phyloP scores from a whole-genome alignment of 2,329 filamentous ascomycete genomes.

The Beauveria bassiana region DNA sequence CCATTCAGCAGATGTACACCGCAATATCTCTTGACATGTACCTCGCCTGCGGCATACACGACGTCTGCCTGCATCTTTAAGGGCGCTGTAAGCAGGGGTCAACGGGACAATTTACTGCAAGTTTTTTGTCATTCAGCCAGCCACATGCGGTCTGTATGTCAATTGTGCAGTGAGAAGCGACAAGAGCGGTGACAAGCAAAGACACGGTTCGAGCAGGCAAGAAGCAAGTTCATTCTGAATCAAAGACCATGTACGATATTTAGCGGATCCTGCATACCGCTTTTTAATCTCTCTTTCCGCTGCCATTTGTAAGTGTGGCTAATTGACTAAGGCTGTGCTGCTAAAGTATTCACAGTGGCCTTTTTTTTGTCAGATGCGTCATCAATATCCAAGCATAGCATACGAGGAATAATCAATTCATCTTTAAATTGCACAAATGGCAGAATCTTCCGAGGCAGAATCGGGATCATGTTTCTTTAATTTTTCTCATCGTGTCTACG shows the following conservation, averaged over 20 bases:
- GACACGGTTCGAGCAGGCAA: neutral
- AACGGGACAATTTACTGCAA: neutral
- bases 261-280: neutral
- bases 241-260: too few relatives aligned
- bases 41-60: neutral
- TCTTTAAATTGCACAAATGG: too few relatives aligned
- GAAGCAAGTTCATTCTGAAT: too few relatives aligned
- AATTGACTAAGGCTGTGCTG: too few relatives aligned
- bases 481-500: too few relatives aligned
- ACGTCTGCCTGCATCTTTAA: neutral
- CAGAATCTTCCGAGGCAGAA: too few relatives aligned
- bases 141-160: neutral
- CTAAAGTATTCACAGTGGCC: neutral
- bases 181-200: neutral
- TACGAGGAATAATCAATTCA: too few relatives aligned
- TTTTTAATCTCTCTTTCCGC: too few relatives aligned
- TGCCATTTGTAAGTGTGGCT: too few relatives aligned
- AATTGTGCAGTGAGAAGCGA: neutral
- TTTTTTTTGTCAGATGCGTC: neutral
- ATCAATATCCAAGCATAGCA: too few relatives aligned
- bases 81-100: neutral
- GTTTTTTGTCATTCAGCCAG: neutral
- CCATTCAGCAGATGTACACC: neutral
- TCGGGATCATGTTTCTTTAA: too few relatives aligned
- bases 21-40: neutral